phyloP scores from a whole-genome alignment of 768 basidiomycete genomes.

The Rhizopogon rudus region DNA sequence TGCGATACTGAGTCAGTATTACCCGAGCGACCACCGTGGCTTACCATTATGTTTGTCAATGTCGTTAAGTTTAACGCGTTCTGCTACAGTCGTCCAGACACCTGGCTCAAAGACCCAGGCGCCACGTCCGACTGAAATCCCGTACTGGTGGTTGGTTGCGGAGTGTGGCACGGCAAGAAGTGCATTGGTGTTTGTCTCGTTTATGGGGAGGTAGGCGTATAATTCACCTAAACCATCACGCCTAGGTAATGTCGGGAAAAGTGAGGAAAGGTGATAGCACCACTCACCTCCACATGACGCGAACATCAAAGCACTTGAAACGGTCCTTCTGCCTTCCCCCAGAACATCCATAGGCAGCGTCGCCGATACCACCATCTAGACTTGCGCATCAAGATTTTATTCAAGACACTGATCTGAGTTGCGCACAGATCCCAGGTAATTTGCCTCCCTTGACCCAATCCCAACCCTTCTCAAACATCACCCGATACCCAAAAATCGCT shows the following conservation, averaged over 20 bases:
- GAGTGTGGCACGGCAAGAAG: constrained; percentile 47
- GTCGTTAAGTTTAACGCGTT: constrained; percentile 68
- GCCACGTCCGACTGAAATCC: constrained; percentile 63
- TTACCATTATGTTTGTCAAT: constrained; percentile 54
- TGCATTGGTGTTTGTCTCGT: constrained; percentile 33
- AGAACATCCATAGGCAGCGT: constrained; percentile 57
- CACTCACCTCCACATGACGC: constrained; percentile 71
- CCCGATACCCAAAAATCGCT: constrained; percentile 57
- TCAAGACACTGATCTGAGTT: constrained; percentile 1
- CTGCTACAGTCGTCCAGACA: constrained; percentile 58
- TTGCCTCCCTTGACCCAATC: constrained; percentile 75
- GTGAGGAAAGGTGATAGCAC: neutral
- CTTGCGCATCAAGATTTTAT: neutral
- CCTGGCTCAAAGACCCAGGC: constrained; percentile 52
- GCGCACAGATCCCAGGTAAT: constrained; percentile 66
- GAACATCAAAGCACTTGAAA: constrained; percentile 62
- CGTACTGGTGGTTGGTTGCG: constrained; percentile 51
- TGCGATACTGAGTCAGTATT: constrained; percentile 13
- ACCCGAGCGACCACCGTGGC: constrained; percentile 6
- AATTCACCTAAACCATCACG: constrained; percentile 53
- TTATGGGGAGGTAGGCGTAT: constrained; percentile 66
- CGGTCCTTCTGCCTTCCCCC: constrained; percentile 62
- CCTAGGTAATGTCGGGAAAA: constrained; percentile 24
- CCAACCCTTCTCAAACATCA: constrained; percentile 61
- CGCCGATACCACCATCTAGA: constrained; percentile 52